Conservation (phyloP, 371 early-diverging fungal genomes). For the Capillidium heterosporum region DNA sequence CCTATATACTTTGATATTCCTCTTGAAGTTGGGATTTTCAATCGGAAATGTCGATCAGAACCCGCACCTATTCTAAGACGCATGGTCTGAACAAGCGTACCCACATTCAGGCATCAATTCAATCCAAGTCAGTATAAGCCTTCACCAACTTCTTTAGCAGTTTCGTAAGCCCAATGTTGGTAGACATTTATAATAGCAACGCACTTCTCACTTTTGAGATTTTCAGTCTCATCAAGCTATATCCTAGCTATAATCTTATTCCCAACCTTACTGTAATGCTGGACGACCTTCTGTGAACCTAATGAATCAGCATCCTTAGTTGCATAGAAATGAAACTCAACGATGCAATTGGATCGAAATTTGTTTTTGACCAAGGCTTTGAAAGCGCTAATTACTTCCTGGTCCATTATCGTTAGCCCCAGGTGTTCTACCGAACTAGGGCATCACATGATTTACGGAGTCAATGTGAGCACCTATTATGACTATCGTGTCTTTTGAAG, state of each 20-base stretch:
- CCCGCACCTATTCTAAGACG: conserved; percentile 72
- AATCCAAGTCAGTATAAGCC: conserved; percentile 5
- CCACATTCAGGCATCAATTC: conserved; percentile 9
- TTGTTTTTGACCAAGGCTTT: conserved; percentile 37
- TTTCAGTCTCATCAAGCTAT: conserved; percentile 74
- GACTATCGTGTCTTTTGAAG: conserved; percentile 37
- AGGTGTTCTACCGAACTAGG: conserved; percentile 61
- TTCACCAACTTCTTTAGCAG: conserved; percentile 16
- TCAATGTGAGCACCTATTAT: conserved; percentile 85
- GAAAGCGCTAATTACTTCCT: conserved; percentile 77
- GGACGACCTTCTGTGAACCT: conserved; percentile 77
- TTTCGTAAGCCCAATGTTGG: conserved; percentile 41
- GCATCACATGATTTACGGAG: conserved; percentile 69
- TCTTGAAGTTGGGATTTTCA: conserved; percentile 23
- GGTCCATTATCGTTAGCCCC: conserved; percentile 81
- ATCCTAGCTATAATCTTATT: conserved; percentile 56
- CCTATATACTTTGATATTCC: conserved; percentile 43
- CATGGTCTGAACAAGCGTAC: conserved; percentile 54
- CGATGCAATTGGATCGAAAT: conserved; percentile 56
- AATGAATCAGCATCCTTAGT: conserved; percentile 75
- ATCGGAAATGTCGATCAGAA: conserved; percentile 73
- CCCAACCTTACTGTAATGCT: conserved; percentile 33
- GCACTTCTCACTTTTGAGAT: conserved; percentile 33
- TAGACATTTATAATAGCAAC: conserved; percentile 67
- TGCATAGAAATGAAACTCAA: conserved; percentile 94